Percentiles rank a stretch among this genome's conserved stretches.
Evolutionary conservation across 371 early-diverging fungal genomes (phyloP).

Genomic region (Blakeslea trispora): DNA sequence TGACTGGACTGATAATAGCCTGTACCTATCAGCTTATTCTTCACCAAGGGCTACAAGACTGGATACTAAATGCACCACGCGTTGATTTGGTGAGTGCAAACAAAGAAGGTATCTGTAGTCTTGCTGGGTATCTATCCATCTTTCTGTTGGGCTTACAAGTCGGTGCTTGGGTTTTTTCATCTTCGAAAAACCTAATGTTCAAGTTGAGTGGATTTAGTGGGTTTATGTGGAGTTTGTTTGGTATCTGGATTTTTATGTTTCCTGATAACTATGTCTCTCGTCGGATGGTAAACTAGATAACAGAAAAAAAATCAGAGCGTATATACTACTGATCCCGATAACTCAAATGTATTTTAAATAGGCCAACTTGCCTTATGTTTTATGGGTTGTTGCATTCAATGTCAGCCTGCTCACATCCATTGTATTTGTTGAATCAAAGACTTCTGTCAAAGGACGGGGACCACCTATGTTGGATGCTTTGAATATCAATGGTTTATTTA

Average conservation of each 20-base stretch:
- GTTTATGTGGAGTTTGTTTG: conserved; percentile 39
- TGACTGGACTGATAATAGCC: conserved; percentile 50
- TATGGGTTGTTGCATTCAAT: conserved; percentile 76
- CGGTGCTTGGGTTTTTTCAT: conserved; percentile 44
- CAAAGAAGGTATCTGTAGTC: conserved; percentile 89
- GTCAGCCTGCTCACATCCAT: conserved; percentile 55
- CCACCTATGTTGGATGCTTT: conserved; percentile 69
- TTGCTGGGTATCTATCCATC: conserved; percentile 80
- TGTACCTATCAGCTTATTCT: conserved; percentile 64
- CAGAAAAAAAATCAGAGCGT: no score
- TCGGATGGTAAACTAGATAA: conserved; percentile 73
- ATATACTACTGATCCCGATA: no score
- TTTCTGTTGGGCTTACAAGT: conserved; percentile 73
- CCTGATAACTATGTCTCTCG: conserved; percentile 56
- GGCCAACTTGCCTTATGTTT: conserved; percentile 77
- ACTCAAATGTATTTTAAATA: conserved; percentile 30
- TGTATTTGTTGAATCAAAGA: conserved; percentile 53
- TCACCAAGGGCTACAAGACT: conserved; percentile 65
- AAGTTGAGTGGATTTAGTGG: conserved; percentile 21
- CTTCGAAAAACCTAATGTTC: conserved; percentile 5
- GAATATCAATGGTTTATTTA: conserved; percentile 78
- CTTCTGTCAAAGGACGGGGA: conserved; percentile 24
- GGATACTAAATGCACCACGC: conserved; percentile 80
- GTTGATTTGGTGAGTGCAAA: conserved; percentile 81
- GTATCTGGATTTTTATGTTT: conserved; percentile 20